Base-by-base conservation (phyloP, 768 basidiomycete genomes). In the Cubamyces sp. region DNA sequence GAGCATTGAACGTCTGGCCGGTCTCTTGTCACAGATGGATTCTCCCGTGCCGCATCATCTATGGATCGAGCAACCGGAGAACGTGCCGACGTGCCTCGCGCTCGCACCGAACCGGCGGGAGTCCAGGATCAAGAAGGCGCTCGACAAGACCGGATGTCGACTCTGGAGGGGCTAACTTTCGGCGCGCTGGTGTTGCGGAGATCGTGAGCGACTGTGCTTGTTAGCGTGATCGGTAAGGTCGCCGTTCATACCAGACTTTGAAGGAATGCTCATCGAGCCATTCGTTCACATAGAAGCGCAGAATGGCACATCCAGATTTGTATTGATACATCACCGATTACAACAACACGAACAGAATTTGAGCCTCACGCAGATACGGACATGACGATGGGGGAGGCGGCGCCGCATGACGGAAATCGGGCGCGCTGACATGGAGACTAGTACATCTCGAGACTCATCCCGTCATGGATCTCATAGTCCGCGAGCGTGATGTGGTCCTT, bases 391-490 rank as follows among this genome's bases (percentile, higher is more conserved):
- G 14, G 15, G 41, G 19, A 26, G 16, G 41, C 18, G 18, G 12
- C 3, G 18, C 5, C 25, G 11, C 16, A 28, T 19, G 37, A 9
- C n/a, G 42, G 14, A n/a, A 9, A 26, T 28, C 21, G 48, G 18
- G 43, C 5, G 23, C 9, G 45, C 43, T 16, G 16, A 6, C 14
- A 28, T 15, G n/a, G 41, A 28, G 46, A 18, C 48, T 68, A 95
- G 77, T 94, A 92, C 91, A 96, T 87, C 80, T 96, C 93, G 74
- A 96, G 78, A 73, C 91, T 94, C 91, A 92, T 94, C 46, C 93
- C 93, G 70, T 96, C 92, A 71, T 94, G 75, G 66, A 96, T 95
- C 79, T 96, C 94, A 70, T 96, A 96, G 76, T 96, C 94, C n/a
- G 79, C 68, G 7, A 96, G 84, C 14, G 92, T 93, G 70, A 96